Percentiles rank a stretch among this genome's conserved stretches.
Evolutionary conservation across 2,329 filamentous ascomycete genomes (phyloP).

Genomic region (Penicillium sp.): DNA sequence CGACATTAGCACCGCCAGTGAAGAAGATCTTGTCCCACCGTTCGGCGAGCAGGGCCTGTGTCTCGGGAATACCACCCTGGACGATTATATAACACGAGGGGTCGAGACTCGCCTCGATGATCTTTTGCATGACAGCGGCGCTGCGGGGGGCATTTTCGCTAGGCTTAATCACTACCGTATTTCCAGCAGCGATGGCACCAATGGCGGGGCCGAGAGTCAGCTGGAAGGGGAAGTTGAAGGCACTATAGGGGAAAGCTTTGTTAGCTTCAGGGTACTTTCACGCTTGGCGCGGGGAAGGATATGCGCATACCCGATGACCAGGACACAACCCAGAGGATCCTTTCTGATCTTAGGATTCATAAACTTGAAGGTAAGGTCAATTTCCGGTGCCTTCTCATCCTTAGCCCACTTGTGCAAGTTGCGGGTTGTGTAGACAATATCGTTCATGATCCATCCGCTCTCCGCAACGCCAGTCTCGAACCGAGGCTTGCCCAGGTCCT

Average conservation of each 20-base stretch:
- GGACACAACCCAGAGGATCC: constrained; percentile 76
- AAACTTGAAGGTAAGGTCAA: constrained; percentile 63
- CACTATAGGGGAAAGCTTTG: constrained; percentile 41
- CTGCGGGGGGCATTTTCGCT: constrained; percentile 75
- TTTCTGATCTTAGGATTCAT: constrained; percentile 75
- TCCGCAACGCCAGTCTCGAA: constrained; percentile 74
- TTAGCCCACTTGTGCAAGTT: constrained; percentile 78
- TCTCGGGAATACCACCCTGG: constrained; percentile 78
- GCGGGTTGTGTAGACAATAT: constrained; percentile 72
- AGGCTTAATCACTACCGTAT: constrained; percentile 85
- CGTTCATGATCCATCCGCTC: constrained; percentile 72
- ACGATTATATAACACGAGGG: constrained; percentile 69
- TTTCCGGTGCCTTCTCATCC: constrained; percentile 71
- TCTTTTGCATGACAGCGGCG: constrained; percentile 73
- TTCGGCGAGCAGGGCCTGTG: constrained; percentile 73
- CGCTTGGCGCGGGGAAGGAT: neutral
- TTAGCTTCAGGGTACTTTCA: constrained; percentile 4
- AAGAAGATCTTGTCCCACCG: constrained; percentile 99
- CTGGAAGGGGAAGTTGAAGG: constrained; percentile 92
- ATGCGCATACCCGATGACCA: constrained; percentile 69
- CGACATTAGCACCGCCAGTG: constrained; percentile 75
- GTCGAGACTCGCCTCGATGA: constrained; percentile 74
- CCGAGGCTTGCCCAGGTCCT: constrained; percentile 72
- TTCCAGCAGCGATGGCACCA: constrained; percentile 88
- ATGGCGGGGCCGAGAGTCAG: constrained; percentile 73